These are phyloP conservation scores for Trichoderma sp. DNA, from an alignment of 2,329 filamentous ascomycete species.

Conservation along the genomic window DNA sequence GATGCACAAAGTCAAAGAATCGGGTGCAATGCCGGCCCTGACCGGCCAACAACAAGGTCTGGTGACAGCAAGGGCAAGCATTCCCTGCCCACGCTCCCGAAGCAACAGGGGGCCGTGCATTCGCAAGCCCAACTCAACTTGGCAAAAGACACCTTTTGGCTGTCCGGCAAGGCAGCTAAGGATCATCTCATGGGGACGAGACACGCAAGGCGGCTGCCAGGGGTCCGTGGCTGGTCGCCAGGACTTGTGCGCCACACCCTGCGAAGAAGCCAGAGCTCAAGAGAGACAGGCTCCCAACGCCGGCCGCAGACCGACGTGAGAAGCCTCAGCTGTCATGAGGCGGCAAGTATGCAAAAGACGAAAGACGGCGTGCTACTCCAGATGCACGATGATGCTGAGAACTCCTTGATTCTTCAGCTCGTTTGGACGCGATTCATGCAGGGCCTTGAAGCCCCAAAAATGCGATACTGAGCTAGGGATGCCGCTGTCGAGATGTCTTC, in stretches of 20 bases:
- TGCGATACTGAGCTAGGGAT: background rate
- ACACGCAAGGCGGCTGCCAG: slow-evolving; percentile 8
- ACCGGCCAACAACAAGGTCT: slow-evolving; percentile 20
- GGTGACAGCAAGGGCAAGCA: slow-evolving; percentile 25
- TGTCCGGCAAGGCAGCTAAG: background rate
- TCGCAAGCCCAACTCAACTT: slow-evolving; percentile 43
- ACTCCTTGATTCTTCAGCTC: background rate
- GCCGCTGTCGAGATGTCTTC: background rate
- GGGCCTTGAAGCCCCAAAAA: background rate
- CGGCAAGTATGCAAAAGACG: background rate
- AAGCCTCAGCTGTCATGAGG: slow-evolving; percentile 15
- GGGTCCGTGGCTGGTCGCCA: background rate
- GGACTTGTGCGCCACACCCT: slow-evolving; percentile 17
- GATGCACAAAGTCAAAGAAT: slow-evolving; percentile 24
- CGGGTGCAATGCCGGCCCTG: slow-evolving; percentile 20
- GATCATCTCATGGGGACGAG: background rate
- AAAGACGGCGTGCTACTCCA: slow-evolving; percentile 6
- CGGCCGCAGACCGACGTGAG: slow-evolving; percentile 10
- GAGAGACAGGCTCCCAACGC: background rate
- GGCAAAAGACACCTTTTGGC: slow-evolving; percentile 33
- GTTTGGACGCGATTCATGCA: background rate
- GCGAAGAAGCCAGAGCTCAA: slow-evolving; percentile 5
- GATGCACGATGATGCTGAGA: slow-evolving; percentile 12
- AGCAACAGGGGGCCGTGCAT: slow-evolving; percentile 26
- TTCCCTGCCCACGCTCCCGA: slow-evolving; percentile 25